These are phyloP conservation scores for Trichophyton schoenleinii DNA, from an alignment of 2,329 filamentous ascomycete species.

Conservation along the genomic window DNA sequence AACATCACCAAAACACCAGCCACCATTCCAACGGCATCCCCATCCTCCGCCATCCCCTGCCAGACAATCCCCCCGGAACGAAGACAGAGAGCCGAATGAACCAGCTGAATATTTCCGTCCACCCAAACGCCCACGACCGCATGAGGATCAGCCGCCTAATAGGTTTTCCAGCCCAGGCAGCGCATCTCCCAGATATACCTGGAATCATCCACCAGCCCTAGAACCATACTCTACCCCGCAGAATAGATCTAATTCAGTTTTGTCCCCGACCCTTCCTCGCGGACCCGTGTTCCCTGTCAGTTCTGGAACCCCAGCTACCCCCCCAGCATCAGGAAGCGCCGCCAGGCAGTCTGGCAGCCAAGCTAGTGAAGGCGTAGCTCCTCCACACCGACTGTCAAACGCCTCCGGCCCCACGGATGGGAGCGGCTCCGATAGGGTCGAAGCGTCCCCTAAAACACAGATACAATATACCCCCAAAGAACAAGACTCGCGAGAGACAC, in stretches of 20 bases:
- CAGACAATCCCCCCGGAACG: conserved; percentile 6
- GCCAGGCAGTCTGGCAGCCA: neutral
- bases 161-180: conserved; percentile 4
- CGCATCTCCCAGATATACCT: neutral
- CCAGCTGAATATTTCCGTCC: conserved; percentile 9
- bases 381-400: neutral
- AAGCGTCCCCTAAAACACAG: neutral
- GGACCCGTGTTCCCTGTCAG: neutral
- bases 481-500: neutral
- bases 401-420: neutral
- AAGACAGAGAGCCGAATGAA: conserved; percentile 10
- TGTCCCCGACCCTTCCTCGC: neutral
- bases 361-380: neutral
- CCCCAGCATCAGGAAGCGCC: conserved; percentile 5
- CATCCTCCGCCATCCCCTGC: neutral
- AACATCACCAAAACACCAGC: conserved; percentile 1
- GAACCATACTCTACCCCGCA: neutral
- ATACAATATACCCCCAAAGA: neutral
- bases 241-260: neutral
- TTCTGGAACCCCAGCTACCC: conserved; percentile 3
- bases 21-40: neutral
- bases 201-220: neutral
- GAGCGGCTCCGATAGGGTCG: neutral
- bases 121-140: conserved; percentile 10
- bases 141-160: neutral